Evolutionary conservation across 75 land plant species (phyloP).

Genomic region (Cunninghamia lanceolata): DNA sequence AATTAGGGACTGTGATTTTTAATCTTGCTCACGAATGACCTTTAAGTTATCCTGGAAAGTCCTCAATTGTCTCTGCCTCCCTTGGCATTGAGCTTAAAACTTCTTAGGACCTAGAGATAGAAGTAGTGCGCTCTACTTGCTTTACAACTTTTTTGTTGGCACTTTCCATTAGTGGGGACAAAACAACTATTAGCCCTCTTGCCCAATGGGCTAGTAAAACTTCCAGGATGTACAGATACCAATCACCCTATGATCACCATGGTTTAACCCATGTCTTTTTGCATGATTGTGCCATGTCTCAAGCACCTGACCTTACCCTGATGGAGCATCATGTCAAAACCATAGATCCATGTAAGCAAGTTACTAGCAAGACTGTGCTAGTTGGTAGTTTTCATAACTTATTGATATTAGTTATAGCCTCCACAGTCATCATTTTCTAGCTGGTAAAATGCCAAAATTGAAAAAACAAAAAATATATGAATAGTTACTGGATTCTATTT

Average conservation of each 20-base stretch:
- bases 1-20: background rate
- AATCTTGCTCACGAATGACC: too few species aligned
- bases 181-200: background rate
- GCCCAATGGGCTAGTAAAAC: background rate
- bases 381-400: too few species aligned
- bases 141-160: background rate
- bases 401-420: too few species aligned
- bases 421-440: background rate
- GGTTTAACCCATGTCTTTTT: background rate
- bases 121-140: background rate
- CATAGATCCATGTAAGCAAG: background rate
- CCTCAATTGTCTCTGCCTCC: background rate
- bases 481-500: too few species aligned
- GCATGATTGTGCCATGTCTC: background rate
- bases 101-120: too few species aligned
- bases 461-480: too few species aligned
- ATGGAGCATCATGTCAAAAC: too few species aligned
- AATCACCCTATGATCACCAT: background rate
- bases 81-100: background rate
- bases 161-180: background rate
- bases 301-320: background rate
- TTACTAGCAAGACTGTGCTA: background rate
- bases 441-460: background rate
- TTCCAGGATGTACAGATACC: background rate
- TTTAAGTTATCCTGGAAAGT: background rate